Conservation (phyloP, 202 grass and related monocot species). For the Miscanthus sacchariflorus region DNA sequence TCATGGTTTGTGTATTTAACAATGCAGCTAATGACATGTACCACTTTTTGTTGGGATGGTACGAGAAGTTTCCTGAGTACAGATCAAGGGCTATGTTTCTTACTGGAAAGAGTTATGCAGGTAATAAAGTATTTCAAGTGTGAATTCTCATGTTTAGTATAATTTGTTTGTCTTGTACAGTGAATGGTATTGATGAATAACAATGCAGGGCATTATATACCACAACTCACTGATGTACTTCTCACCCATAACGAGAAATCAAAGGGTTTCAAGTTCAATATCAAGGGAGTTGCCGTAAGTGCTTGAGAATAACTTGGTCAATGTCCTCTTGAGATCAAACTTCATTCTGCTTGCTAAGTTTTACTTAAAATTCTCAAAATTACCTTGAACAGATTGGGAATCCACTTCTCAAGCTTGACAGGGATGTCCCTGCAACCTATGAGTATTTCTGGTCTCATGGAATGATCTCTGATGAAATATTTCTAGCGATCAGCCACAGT, state of each 20-base stretch:
- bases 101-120: slow-evolving; percentile 96
- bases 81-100: slow-evolving; percentile 79
- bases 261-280: slow-evolving; percentile 92
- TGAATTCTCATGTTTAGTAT: background rate
- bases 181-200: background rate
- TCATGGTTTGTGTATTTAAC: slow-evolving; percentile 47
- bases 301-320: slow-evolving; percentile 11
- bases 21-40: slow-evolving; percentile 84
- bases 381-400: slow-evolving; percentile 81
- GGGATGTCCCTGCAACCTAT: slow-evolving; percentile 80
- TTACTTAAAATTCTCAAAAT: slow-evolving; percentile 32
- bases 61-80: slow-evolving; percentile 84
- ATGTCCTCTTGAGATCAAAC: background rate
- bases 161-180: background rate
- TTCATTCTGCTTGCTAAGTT: background rate
- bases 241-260: slow-evolving; percentile 81
- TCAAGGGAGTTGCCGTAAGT: slow-evolving; percentile 95
- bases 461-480: slow-evolving; percentile 98
- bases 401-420: slow-evolving; percentile 91
- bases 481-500: slow-evolving; percentile 72
- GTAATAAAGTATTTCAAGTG: slow-evolving; percentile 39
- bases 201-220: slow-evolving; percentile 92
- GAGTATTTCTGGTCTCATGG: slow-evolving; percentile 99
- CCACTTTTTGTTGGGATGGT: slow-evolving; percentile 91
- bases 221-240: slow-evolving; percentile 83